A percentile compares a stretch with the other conserved stretches of the same genome.
Evolutionary conservation across 495 filamentous ascomycete species (phyloP).

Genomic region (Clavariopsis aquatica): DNA sequence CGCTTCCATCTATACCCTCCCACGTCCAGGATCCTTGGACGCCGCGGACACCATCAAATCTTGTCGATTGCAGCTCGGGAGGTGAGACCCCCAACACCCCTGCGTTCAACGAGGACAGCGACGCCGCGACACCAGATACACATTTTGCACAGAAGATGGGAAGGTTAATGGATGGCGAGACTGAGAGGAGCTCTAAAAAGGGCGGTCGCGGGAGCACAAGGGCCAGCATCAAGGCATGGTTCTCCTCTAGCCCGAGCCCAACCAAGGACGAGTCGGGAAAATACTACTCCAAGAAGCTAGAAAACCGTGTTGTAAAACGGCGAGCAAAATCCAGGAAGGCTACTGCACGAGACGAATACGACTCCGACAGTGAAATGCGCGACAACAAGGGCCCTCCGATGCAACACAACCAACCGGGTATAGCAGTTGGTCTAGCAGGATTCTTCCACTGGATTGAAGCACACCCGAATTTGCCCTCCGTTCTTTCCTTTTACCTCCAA

Average conservation of each 20-base stretch:
- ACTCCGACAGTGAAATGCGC: constrained; percentile 11
- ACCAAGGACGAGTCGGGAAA: constrained; percentile 12
- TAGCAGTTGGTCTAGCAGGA: constrained; percentile 32
- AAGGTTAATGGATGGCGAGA: constrained; percentile 17
- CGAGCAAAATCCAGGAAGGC: constrained; percentile 24
- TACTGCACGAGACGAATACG: constrained; percentile 5
- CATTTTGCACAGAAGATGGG: constrained; percentile 47
- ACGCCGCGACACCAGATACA: constrained; percentile 65
- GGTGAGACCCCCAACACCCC: constrained; percentile 79
- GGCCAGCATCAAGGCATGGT: background rate
- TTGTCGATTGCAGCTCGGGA: constrained; percentile 68
- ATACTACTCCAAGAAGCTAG: constrained; percentile 31
- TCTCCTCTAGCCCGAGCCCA: constrained; percentile 21
- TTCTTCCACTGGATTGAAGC: constrained; percentile 70
- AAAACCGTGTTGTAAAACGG: constrained; percentile 33
- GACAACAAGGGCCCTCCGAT: constrained; percentile 9
- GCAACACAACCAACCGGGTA: constrained; percentile 17
- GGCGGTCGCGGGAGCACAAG: constrained; percentile 14
- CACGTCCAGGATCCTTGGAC: constrained; percentile 62
- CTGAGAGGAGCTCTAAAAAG: constrained; percentile 25
- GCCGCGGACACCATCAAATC: constrained; percentile 66
- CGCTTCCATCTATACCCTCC: constrained; percentile 57
- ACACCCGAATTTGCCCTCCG: constrained; percentile 81
- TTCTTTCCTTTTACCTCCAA: constrained; percentile 83
- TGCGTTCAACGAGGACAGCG: constrained; percentile 63